phyloP scores from a whole-genome alignment of 2,329 filamentous ascomycete species.

The Allantophomopsis lycopodina region DNA sequence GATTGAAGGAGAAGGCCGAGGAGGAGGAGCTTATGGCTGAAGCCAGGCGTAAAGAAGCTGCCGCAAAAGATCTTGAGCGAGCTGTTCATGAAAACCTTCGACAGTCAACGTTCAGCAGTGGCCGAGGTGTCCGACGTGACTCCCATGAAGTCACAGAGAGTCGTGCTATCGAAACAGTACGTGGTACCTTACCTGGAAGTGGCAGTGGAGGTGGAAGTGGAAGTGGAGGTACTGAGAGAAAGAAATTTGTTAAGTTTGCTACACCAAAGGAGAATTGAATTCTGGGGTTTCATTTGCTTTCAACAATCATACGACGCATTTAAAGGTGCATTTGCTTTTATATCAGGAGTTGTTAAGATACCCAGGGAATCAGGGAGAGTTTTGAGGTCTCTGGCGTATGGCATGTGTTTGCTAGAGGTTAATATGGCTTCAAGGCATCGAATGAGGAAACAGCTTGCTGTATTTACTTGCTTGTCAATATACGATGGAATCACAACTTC shows the following conservation, averaged over 20 bases:
- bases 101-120: slow-evolving; percentile 7
- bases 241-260: slow-evolving; percentile 52
- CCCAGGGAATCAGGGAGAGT: too few relatives aligned
- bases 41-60: slow-evolving; percentile 5
- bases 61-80: slow-evolving; percentile 32
- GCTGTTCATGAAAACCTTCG: slow-evolving; percentile 12
- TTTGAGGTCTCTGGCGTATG: too few relatives aligned
- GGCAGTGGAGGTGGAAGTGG: slow-evolving; percentile 5
- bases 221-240: slow-evolving; percentile 28
- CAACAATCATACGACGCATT: not conserved
- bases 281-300: not conserved
- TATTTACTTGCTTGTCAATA: too few relatives aligned
- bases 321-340: not conserved
- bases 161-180: slow-evolving; percentile 43
- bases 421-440: too few relatives aligned
- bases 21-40: slow-evolving; percentile 2
- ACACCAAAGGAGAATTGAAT: slow-evolving; percentile 12
- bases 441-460: too few relatives aligned
- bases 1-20: slow-evolving; percentile 27
- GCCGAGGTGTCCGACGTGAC: slow-evolving; percentile 28
- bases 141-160: slow-evolving; percentile 41
- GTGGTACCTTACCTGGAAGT: slow-evolving; percentile 30
- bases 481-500: too few relatives aligned
- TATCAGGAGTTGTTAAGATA: too few relatives aligned
- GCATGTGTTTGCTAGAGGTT: too few relatives aligned